phyloP scores from a whole-genome alignment of 768 basidiomycete genomes.

The Ramaria rubella region DNA sequence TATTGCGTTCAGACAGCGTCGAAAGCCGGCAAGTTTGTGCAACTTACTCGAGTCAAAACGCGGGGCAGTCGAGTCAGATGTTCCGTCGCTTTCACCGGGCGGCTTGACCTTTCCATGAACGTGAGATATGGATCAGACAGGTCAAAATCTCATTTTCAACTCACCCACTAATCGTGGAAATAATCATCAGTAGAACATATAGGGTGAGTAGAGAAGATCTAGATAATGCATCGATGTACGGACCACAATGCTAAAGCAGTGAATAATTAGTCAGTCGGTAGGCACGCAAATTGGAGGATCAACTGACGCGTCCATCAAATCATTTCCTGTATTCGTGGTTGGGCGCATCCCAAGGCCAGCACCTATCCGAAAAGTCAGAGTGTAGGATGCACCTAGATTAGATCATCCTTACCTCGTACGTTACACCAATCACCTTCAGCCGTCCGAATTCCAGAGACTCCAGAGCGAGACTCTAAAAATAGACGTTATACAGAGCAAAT shows the following conservation, averaged over 20 bases:
- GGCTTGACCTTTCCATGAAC: conserved; percentile 46
- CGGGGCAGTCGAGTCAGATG: conserved; percentile 45
- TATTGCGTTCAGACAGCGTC: neutral
- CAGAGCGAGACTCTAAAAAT: conserved; percentile 44
- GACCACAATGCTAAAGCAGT: neutral
- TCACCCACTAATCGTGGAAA: neutral
- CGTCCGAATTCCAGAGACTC: conserved; percentile 54
- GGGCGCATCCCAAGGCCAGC: conserved; percentile 58
- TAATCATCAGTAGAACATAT: neutral
- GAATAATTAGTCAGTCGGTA: neutral
- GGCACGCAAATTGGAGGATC: neutral
- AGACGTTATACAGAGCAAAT: too few species aligned
- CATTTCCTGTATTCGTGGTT: conserved; percentile 47
- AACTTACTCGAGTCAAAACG: conserved; percentile 37
- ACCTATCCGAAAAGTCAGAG: neutral
- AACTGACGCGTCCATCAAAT: conserved; percentile 41
- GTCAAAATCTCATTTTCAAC: neutral
- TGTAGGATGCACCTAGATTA: neutral
- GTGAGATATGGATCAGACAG: neutral
- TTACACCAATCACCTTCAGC: conserved; percentile 68
- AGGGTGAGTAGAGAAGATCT: too few species aligned
- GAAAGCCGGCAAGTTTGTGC: conserved; percentile 15
- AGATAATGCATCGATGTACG: neutral
- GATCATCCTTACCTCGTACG: conserved; percentile 34
- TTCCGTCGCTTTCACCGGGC: conserved; percentile 62